phyloP scores from a whole-genome alignment of 441 rosid genomes.

The Sinapis alba region DNA sequence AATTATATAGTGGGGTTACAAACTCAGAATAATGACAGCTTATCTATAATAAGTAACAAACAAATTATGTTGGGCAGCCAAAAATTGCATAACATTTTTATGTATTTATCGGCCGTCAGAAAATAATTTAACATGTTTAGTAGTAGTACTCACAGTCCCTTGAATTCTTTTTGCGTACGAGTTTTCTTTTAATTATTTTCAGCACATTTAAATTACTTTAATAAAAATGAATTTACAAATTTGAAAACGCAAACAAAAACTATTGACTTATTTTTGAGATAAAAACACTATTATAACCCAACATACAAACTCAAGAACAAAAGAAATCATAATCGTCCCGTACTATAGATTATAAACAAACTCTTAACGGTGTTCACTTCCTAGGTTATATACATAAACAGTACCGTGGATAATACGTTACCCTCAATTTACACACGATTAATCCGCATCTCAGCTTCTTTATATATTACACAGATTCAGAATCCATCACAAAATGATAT shows the following conservation, averaged over 20 bases:
- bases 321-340: not conserved
- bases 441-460: not conserved
- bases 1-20: not conserved
- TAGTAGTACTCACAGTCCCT: not conserved
- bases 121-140: not conserved
- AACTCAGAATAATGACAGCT: not conserved
- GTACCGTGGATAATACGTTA: constrained; percentile 19
- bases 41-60: not conserved
- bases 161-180: not conserved
- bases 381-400: not conserved
- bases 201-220: not conserved
- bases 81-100: not conserved
- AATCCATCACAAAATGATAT: constrained; percentile 1
- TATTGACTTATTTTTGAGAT: not conserved
- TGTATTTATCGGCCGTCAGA: not conserved
- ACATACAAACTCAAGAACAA: not conserved
- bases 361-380: not conserved
- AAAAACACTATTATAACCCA: not conserved
- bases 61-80: not conserved
- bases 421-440: constrained; percentile 2
- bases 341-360: not conserved
- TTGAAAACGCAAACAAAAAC: not conserved
- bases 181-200: not conserved
- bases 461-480: constrained; percentile 8
- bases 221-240: too few species aligned